A percentile compares a stretch with the other conserved stretches of the same genome.
Evolutionary conservation across 2,329 filamentous ascomycete species (phyloP).

Genomic region (Alternaria burnsii): DNA sequence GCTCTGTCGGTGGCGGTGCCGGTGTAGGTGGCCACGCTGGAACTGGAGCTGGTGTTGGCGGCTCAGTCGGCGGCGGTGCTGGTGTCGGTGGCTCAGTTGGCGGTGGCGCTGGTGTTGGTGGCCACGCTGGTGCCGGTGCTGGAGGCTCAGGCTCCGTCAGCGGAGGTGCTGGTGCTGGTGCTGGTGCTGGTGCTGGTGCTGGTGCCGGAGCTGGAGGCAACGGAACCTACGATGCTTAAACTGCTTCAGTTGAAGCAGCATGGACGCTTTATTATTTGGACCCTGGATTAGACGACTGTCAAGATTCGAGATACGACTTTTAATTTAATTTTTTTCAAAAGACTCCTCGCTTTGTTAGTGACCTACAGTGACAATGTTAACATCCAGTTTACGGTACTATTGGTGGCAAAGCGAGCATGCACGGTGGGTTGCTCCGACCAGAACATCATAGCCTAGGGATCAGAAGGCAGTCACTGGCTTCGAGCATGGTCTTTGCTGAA

Average conservation of each 20-base stretch:
- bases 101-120: not conserved
- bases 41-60: not conserved
- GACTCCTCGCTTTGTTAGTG: not conserved
- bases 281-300: not conserved
- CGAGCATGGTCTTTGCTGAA: no score
- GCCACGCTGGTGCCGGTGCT: not conserved
- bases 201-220: slow-evolving; percentile 1
- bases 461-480: no score
- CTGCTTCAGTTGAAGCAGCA: not conserved
- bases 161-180: not conserved
- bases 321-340: not conserved
- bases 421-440: no score
- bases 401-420: no score
- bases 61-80: not conserved
- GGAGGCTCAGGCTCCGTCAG: no score
- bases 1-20: not conserved
- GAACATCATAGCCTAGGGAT: no score
- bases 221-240: not conserved
- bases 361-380: no score
- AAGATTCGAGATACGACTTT: not conserved
- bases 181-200: not conserved
- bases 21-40: not conserved
- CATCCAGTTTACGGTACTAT: no score
- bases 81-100: no score
- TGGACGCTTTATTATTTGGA: not conserved